Conservation (phyloP, 441 rosid genomes). For the Brassica hybrid region DNA sequence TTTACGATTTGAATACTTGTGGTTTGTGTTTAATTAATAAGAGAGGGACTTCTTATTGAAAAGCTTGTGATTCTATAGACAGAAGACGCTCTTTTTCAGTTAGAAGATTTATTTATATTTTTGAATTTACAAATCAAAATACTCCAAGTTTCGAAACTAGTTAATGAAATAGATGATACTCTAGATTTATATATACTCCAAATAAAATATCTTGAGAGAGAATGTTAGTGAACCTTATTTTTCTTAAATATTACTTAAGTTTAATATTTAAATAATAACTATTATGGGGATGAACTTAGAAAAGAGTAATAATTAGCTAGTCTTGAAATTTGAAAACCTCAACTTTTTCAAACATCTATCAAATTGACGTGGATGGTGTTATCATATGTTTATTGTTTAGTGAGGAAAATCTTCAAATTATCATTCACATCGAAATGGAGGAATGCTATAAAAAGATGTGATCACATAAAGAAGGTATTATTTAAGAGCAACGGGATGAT, state of each 20-base stretch:
- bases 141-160: too few species aligned
- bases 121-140: too few species aligned
- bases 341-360: not conserved
- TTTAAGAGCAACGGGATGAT: not conserved
- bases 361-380: not conserved
- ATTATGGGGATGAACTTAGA: not conserved
- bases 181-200: too few species aligned
- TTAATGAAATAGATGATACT: too few species aligned
- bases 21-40: too few species aligned
- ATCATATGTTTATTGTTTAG: not conserved
- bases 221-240: not conserved
- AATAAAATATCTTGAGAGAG: too few species aligned
- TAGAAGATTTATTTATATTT: too few species aligned
- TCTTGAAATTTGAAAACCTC: not conserved
- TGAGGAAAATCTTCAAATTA: not conserved
- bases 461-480: not conserved
- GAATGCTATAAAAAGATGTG: constrained; percentile 1
- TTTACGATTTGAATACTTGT: too few species aligned
- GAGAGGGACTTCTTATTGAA: too few species aligned
- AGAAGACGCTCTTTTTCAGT: too few species aligned
- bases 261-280: too few species aligned
- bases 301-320: not conserved
- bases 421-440: not conserved
- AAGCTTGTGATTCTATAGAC: too few species aligned
- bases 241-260: not conserved